These are phyloP conservation scores for Ganoderma boninense DNA, from an alignment of 1,284 basidiomycete species.

Conservation along the genomic window DNA sequence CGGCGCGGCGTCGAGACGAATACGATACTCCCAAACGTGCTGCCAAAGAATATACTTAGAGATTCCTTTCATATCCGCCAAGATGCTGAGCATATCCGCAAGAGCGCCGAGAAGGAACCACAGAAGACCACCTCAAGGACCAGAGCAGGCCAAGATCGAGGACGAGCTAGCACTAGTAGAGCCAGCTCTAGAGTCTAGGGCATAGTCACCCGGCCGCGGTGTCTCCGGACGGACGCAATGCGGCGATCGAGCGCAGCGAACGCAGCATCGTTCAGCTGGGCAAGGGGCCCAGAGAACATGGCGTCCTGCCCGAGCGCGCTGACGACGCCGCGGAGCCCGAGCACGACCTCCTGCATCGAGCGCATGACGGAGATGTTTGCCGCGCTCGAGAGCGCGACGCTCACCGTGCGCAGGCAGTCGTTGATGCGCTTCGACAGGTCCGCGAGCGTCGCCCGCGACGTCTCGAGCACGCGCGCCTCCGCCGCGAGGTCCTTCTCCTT, in stretches of 20 bases:
- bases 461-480: constrained; percentile 9
- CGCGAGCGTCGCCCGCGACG: constrained; percentile 14
- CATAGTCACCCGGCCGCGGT: background rate
- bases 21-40: background rate
- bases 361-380: constrained; percentile 12
- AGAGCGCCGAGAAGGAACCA: background rate
- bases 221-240: constrained; percentile 3
- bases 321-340: constrained; percentile 16
- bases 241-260: constrained; percentile 11
- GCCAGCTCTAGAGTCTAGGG: background rate
- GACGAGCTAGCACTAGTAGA: background rate
- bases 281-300: constrained; percentile 24
- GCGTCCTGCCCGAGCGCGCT: constrained; percentile 9
- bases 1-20: background rate
- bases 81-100: background rate
- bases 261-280: constrained; percentile 18
- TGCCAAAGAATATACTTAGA: background rate
- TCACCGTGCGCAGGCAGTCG: constrained; percentile 19
- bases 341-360: constrained; percentile 20
- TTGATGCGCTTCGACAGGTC: constrained; percentile 21
- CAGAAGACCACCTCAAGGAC: background rate
- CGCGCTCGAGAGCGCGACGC: constrained; percentile 21
- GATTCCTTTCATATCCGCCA: background rate
- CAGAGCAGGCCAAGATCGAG: background rate
- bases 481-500: constrained; percentile 3